phyloP scores from a whole-genome alignment of 176 grass and related monocot species.

The Saccharum officinarum region DNA sequence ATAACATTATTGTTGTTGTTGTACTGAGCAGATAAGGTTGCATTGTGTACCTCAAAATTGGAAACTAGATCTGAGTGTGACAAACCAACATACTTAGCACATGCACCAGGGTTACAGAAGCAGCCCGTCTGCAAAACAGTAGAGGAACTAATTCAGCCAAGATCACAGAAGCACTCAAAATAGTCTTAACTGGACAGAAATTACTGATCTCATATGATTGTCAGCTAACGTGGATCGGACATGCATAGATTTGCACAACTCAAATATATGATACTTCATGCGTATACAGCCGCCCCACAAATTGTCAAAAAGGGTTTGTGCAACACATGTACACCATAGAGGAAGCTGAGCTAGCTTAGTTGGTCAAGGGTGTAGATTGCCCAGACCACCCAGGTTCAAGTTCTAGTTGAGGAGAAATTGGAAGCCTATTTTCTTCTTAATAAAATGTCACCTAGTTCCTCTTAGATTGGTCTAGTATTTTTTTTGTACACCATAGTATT shows the following conservation, averaged over 20 bases:
- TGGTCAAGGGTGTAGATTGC: neutral
- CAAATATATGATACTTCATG: neutral
- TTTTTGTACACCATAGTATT: neutral
- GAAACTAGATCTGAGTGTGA: conserved; percentile 86
- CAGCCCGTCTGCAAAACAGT: conserved; percentile 77
- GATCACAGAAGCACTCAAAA: neutral
- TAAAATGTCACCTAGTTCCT: neutral
- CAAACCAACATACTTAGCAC: conserved; percentile 88
- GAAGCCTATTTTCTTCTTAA: neutral
- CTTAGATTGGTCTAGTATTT: neutral
- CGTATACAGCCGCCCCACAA: neutral
- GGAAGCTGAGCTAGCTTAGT: neutral
- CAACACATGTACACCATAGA: neutral
- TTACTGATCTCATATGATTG: neutral
- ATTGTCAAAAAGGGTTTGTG: neutral
- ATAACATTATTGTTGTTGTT: neutral
- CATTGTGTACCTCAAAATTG: conserved; percentile 80
- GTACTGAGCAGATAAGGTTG: conserved; percentile 16
- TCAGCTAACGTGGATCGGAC: neutral
- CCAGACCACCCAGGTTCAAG: too few relatives aligned
- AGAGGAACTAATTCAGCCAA: neutral
- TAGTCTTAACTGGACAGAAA: neutral
- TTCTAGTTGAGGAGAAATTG: neutral
- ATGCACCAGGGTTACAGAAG: conserved; percentile 98
- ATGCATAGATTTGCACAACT: neutral